Evolutionary conservation across 2,329 filamentous ascomycete genomes (phyloP).

Genomic region (Akanthomyces muscarius): DNA sequence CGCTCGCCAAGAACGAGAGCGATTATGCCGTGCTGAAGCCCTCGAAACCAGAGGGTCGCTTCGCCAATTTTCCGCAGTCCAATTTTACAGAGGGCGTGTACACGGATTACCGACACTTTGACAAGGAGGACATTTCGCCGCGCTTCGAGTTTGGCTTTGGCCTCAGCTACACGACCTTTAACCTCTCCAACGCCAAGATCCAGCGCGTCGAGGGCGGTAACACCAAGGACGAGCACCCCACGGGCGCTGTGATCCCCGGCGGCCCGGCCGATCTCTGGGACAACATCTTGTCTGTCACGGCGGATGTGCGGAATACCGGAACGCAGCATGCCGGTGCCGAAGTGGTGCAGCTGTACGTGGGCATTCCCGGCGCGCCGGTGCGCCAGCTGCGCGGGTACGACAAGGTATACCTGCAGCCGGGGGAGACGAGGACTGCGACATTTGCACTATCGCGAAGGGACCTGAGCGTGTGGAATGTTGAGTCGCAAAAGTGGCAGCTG

Average conservation of each 20-base stretch:
- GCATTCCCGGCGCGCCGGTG: constrained; percentile 50
- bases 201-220: constrained; percentile 26
- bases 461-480: constrained; percentile 62
- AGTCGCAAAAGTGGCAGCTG: constrained; percentile 57
- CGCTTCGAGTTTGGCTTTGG: constrained; percentile 56
- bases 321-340: constrained; percentile 38
- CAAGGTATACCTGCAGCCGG: constrained; percentile 50
- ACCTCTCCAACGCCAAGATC: constrained; percentile 41
- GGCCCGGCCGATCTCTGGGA: constrained; percentile 48
- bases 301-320: constrained; percentile 41
- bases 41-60: constrained; percentile 46
- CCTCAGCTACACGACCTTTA: constrained; percentile 52
- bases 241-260: constrained; percentile 38
- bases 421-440: constrained; percentile 39
- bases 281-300: constrained; percentile 36
- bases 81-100: constrained; percentile 50
- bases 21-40: constrained; percentile 50
- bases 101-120: constrained; percentile 54
- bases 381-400: constrained; percentile 64
- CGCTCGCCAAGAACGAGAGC: constrained; percentile 50
- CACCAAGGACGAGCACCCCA: constrained; percentile 33
- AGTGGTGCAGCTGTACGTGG: constrained; percentile 47
- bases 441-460: constrained; percentile 60
- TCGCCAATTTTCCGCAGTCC: constrained; percentile 47
- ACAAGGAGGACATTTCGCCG: constrained; percentile 43